Percentiles rank a stretch among this genome's conserved stretches.
Evolutionary conservation across 2,329 filamentous ascomycete species (phyloP).

Genomic region (Xylaria sp.): DNA sequence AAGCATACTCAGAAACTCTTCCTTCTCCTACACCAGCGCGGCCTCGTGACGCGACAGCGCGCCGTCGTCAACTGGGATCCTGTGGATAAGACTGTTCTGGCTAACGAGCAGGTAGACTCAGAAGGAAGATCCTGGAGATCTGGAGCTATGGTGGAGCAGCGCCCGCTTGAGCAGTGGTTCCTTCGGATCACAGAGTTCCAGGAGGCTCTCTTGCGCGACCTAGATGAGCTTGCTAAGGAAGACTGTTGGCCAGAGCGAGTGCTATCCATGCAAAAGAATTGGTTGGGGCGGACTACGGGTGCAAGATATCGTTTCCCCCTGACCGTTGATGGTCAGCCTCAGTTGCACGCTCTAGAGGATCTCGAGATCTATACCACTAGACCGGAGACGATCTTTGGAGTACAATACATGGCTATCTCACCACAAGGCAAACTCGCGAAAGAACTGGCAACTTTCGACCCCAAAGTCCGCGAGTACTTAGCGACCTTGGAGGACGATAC

Average conservation of each 20-base stretch:
- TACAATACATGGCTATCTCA: constrained; percentile 77
- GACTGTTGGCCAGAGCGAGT: constrained; percentile 78
- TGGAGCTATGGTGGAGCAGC: constrained; percentile 76
- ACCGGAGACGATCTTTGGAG: constrained; percentile 80
- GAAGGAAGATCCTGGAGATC: constrained; percentile 83
- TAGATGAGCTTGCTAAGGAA: constrained; percentile 58
- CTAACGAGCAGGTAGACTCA: constrained; percentile 89
- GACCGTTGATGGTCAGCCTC: constrained; percentile 22
- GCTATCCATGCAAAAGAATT: constrained; percentile 76
- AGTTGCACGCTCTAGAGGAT: constrained; percentile 26
- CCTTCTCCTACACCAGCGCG: constrained; percentile 65
- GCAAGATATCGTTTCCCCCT: constrained; percentile 67
- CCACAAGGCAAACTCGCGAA: constrained; percentile 65
- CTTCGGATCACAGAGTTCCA: constrained; percentile 76
- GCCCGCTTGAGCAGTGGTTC: constrained; percentile 82
- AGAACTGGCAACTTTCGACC: constrained; percentile 53
- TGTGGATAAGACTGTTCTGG: constrained; percentile 80
- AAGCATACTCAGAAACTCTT: constrained; percentile 86
- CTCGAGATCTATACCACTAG: constrained; percentile 78
- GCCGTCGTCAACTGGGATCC: constrained; percentile 88
- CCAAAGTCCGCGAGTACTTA: constrained; percentile 62
- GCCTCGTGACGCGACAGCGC: constrained; percentile 76
- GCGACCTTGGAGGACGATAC: constrained; percentile 54
- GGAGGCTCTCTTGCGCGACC: constrained; percentile 64
- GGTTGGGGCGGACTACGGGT: constrained; percentile 75